phyloP scores from a whole-genome alignment of 352 stramenopile genomes.

The Phytophthora idaei region DNA sequence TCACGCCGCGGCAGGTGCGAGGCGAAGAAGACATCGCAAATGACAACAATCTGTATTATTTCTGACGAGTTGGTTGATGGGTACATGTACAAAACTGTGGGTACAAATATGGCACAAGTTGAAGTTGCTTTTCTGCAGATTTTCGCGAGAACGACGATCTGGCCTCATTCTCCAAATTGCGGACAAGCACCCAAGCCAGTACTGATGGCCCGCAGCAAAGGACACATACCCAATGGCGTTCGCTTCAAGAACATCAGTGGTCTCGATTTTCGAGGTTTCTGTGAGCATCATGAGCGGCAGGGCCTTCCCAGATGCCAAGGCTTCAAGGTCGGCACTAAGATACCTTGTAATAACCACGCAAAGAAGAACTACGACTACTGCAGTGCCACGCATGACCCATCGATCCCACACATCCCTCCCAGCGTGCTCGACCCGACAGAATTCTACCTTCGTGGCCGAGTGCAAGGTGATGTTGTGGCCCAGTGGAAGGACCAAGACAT shows the following conservation, averaged over 20 bases:
- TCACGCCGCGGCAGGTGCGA: conserved; percentile 17
- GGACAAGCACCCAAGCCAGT: too few species aligned
- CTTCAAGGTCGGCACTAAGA: conserved; percentile 1
- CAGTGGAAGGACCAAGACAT: conserved; percentile 21
- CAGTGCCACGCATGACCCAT: conserved; percentile 33
- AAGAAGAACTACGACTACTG: conserved; percentile 40
- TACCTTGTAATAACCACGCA: conserved; percentile 14
- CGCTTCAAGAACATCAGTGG: conserved; percentile 19
- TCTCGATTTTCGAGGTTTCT: conserved; percentile 25
- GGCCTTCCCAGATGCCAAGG: conserved; percentile 23
- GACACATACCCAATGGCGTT: not conserved
- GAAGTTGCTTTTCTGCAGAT: too few species aligned
- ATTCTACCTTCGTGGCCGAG: conserved; percentile 8
- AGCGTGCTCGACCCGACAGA: conserved; percentile 23
- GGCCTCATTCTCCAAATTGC: too few species aligned
- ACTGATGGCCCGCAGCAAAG: not conserved
- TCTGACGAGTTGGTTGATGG: not conserved
- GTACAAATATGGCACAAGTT: too few species aligned
- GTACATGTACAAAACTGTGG: not conserved
- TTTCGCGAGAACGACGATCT: too few species aligned
- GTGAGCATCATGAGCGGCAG: conserved; percentile 11
- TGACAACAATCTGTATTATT: conserved; percentile 1
- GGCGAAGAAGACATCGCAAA: too few species aligned
- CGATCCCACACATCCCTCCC: conserved; percentile 17
- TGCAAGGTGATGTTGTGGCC: conserved; percentile 23